Evolutionary conservation across 2,329 filamentous ascomycete genomes (phyloP).

Genomic region (Colletotrichum sublineola): DNA sequence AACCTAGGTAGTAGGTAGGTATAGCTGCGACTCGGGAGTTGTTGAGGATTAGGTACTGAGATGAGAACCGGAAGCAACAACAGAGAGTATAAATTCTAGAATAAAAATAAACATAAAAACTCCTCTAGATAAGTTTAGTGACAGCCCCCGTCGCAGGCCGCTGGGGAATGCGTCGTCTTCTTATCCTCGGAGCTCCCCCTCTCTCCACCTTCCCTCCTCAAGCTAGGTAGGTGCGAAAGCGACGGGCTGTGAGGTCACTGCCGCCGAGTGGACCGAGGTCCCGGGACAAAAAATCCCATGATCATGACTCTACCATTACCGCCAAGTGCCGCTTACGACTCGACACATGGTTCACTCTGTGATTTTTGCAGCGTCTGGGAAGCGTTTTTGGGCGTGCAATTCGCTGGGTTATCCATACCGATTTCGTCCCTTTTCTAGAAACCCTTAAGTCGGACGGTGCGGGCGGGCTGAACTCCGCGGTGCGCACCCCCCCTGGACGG

Average conservation of each 20-base stretch:
- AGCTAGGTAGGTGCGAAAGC: background rate
- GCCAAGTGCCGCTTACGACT: constrained; percentile 15
- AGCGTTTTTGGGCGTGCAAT: background rate
- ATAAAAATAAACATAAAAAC: too few relatives aligned
- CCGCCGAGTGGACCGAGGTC: constrained; percentile 35
- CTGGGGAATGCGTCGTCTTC: constrained; percentile 28
- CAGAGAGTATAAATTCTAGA: too few relatives aligned
- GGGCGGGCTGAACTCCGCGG: background rate
- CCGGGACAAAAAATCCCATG: constrained; percentile 2
- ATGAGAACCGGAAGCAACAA: background rate
- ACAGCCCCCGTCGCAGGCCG: background rate
- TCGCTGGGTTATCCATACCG: background rate
- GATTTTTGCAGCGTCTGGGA: background rate
- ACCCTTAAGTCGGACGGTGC: background rate
- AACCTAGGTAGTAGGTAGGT: background rate
- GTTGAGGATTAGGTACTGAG: background rate
- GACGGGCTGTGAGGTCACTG: constrained; percentile 32
- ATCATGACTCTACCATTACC: constrained; percentile 37
- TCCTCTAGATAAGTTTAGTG: background rate
- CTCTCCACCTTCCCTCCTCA: constrained; percentile 5
- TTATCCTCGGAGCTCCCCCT: constrained; percentile 31
- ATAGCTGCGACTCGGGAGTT: background rate
- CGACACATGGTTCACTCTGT: constrained; percentile 25
- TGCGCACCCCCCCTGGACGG: background rate
- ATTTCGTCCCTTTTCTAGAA: background rate